Evolutionary conservation across 2,329 filamentous ascomycete species (phyloP), one percentile per base, ranked within the genome.

Genomic region (Apiospora rasikravindrae): DNA sequence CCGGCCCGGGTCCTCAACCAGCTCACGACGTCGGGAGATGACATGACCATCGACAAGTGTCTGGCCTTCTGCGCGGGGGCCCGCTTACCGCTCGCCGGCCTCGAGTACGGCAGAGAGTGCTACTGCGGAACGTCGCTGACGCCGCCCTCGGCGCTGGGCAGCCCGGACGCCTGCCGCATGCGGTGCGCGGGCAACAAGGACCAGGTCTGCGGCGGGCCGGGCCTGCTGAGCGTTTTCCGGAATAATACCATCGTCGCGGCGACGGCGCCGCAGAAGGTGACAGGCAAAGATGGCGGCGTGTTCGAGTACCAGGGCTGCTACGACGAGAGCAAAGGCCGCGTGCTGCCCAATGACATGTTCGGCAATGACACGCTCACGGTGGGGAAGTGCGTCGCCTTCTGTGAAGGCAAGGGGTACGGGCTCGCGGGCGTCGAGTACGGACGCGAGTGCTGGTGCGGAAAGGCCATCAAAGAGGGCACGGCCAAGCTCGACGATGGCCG

Each of bases 161-260:
- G 84, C 33, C 77, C 83, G 70, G 85, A 85, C 22, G 77, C 80
- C 68, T 87, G 86, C 76, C 77, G 77, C 69, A 78, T 82, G 77
- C 76, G 79, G 26, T 86, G 84, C 73, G 76, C 77, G 2, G 84
- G 84, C 4, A 77, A 86, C 66, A 70, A 72, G 16, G 73, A 53
- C 26, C 74, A 84, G 74, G 75, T 81, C 40, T 85, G 83, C 71
- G 83, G 83, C 70, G 83, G 83, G 19, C 69, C 69, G 10, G 47
- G 73, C 64, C 71, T 75, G 24, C 71, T 80, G 44, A 75, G 74
- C 45, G 71, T 77, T 66, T 68, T 69, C 40, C 70, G 37, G 26
- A 57, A 57, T 26, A 16, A 7, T 26, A 29, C 51, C 3, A 51
- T 51, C n/a, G 26, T 33, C 51, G 26, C 14, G 57, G 33, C 33